Evolutionary conservation across 139 green algal species (phyloP).

Genomic region (Klebsormidium nitens): DNA sequence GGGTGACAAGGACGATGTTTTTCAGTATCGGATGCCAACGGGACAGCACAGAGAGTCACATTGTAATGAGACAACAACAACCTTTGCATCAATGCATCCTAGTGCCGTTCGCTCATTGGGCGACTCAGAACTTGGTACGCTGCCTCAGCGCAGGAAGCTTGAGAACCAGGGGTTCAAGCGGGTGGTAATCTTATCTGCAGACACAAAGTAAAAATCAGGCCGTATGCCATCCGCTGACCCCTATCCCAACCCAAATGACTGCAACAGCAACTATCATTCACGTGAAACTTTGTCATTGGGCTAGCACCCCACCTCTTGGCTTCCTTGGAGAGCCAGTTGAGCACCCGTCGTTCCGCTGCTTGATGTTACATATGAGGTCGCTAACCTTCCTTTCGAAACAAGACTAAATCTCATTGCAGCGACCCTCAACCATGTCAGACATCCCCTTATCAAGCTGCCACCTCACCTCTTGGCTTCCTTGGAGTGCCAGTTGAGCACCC

Average conservation of each 20-base stretch:
- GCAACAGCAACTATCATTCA: too few species aligned
- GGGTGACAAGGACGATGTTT: too few species aligned
- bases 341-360: not conserved
- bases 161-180: not conserved
- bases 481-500: conserved; percentile 10
- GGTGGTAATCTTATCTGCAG: too few species aligned
- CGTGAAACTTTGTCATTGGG: too few species aligned
- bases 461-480: not conserved
- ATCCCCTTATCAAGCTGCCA: too few species aligned
- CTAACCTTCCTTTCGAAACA: not conserved
- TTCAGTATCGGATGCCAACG: conserved; percentile 24
- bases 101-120: not conserved
- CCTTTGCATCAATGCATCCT: not conserved
- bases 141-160: not conserved
- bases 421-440: conserved; percentile 6
- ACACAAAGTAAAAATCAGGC: too few species aligned
- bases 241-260: too few species aligned
- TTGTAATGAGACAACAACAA: conserved; percentile 11
- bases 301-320: not conserved
- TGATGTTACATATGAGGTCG: conserved; percentile 7
- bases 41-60: too few species aligned
- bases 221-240: too few species aligned
- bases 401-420: not conserved
- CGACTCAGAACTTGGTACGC: not conserved
- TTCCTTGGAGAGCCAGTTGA: not conserved